Conservation (phyloP, 805 yeast species). For the Hemisphaericaspora nanyangensis region DNA sequence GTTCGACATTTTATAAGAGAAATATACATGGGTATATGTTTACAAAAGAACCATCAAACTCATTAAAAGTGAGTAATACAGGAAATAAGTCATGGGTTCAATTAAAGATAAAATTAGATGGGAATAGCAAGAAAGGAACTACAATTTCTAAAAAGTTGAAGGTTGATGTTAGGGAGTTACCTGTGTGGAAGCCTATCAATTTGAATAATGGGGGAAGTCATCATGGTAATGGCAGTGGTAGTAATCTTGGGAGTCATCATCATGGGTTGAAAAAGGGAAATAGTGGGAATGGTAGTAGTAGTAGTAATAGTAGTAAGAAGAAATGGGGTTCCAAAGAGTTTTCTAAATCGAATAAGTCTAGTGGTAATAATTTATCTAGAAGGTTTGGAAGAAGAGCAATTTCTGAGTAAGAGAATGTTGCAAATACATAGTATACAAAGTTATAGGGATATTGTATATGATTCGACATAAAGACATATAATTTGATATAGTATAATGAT, state of each 20-base stretch:
- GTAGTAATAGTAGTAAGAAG: neutral
- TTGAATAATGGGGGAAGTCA: neutral
- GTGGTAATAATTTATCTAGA: conserved; percentile 12
- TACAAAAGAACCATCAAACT: conserved; percentile 26
- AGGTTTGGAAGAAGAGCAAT: conserved; percentile 8
- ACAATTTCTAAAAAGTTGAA: conserved; percentile 13
- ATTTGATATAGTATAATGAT: too few relatives aligned
- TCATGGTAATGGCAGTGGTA: neutral
- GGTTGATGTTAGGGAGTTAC: conserved; percentile 22
- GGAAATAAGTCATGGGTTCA: conserved; percentile 25
- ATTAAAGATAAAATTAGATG: conserved; percentile 17
- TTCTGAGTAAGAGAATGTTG: neutral
- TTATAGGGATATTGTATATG: too few relatives aligned
- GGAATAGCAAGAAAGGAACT: neutral
- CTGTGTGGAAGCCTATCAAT: conserved; percentile 24
- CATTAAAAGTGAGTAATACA: conserved; percentile 22
- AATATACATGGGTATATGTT: conserved; percentile 33
- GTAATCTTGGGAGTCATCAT: neutral
- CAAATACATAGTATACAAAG: too few relatives aligned
- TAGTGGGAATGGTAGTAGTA: neutral
- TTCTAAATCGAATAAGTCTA: conserved; percentile 4
- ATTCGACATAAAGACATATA: too few relatives aligned
- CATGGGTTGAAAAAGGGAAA: neutral
- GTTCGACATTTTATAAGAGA: conserved; percentile 33
- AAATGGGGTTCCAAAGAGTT: neutral